Conservation (phyloP, 1,284 basidiomycete species). For the Cutaneotrichosporon mucoides region DNA sequence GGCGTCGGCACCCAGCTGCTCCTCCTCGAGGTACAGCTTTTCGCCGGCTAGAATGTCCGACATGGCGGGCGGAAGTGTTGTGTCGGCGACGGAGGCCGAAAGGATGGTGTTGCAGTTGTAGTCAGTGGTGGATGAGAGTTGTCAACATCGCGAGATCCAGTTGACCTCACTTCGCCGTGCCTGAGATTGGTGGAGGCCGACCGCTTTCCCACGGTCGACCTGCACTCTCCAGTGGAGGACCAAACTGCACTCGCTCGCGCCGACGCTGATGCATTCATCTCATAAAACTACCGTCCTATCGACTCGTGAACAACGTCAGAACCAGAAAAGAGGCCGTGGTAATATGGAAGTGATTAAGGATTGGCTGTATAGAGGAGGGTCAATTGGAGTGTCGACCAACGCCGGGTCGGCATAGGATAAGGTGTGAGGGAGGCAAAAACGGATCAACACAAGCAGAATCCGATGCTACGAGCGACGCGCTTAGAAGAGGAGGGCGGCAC, state of each 20-base stretch:
- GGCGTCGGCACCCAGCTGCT: neutral
- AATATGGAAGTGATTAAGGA: neutral
- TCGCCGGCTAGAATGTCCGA: slow-evolving; percentile 4
- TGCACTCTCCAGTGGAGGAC: no score
- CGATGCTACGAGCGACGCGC: neutral
- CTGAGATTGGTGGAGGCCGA: neutral
- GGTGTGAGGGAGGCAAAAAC: no score
- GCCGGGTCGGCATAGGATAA: no score
- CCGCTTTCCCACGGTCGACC: slow-evolving; percentile 10
- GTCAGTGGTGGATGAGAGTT: no score
- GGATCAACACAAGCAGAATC: no score
- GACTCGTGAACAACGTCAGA: slow-evolving; percentile 1
- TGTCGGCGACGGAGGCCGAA: neutral
- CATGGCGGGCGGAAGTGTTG: slow-evolving; percentile 1
- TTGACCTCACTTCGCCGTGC: neutral
- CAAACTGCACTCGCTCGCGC: no score
- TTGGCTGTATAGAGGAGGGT: neutral
- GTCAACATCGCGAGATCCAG: no score
- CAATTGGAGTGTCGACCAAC: no score
- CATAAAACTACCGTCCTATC: neutral
- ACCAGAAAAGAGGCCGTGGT: no score
- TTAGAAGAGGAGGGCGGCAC: slow-evolving; percentile 38
- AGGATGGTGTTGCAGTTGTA: neutral
- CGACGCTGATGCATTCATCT: neutral
- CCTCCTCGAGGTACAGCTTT: neutral